Evolutionary conservation across 768 basidiomycete genomes (phyloP), one percentile per base, ranked within the genome.

Genomic region (Terana coerulea): DNA sequence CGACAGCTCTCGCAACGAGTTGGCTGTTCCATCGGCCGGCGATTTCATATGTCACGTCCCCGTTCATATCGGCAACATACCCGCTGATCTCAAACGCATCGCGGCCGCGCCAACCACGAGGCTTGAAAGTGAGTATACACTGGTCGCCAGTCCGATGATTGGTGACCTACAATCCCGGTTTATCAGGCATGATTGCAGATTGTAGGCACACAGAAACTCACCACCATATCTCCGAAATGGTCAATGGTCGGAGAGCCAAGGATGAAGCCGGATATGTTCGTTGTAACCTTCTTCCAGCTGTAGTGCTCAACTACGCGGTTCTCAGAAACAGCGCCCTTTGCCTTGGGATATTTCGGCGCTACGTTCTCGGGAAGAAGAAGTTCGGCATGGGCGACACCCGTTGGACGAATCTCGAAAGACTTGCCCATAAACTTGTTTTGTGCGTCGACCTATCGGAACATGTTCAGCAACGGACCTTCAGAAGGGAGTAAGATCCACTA

Each of bases 361-460:
- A 78, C 77, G 10, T 81, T 81, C 43, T 77, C 74, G 0, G 92
- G 88, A 3, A 98, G 67, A 15, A 88, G 69, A 8, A 98, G 73
- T 39, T 95, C 88, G 5, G 80, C 86, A 59, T 98, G 95, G 0
- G 94, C 95, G 9, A 92, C 76, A n/a, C 95, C 95, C 2, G 94
- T 98, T 1, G 95, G 95, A 22, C 91, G 73, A 59, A 98, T 97
- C 73, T 98, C 95, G 63, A 98, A 98, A 0, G 88, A 91, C 67
- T 94, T 92, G 35, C 95, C 95, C 78, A 93, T 86, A 67, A 98
- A 97, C 69, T 86, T 95, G 66, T 94, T 95, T 68, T 97, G 93
- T 2, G 95, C 95, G 62, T 97, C 95, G 47, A 98, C 95, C 84
- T 93, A 35, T 5, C 34, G 26, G 36, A 41, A 21, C 53, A 19